Base-by-base conservation (phyloP, 768 basidiomycete species). In the Mycena sanguinolenta region DNA sequence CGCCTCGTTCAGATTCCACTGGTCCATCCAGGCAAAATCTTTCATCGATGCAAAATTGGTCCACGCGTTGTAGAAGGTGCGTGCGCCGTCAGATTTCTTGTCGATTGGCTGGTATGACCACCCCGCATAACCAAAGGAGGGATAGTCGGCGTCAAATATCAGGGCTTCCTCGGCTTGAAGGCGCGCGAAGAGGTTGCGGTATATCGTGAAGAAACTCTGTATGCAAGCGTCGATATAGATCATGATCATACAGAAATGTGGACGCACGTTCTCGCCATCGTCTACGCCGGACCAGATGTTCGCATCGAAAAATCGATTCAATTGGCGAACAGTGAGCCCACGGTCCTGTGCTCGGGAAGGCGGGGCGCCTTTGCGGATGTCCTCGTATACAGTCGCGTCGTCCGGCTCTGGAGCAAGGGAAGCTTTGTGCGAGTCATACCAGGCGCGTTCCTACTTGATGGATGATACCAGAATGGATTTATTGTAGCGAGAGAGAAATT, bases 381-480 rank as follows among this genome's bases (percentile, higher is more conserved):
- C 93, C 70, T 98, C 92, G 75, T 95, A 94, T 19, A 97, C 91
- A 3, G 86, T 88, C 52, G 92, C 90, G 52, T 93, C 94, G 78
- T 97, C 97, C 49, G 95, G 89, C 75, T 94, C 93, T 3, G 93
- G 93, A 21, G 85, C 83, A 9, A 96, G 85, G 28, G 93, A 92
- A 32, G 92, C 90, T 67, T 92, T 91, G 79, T 99, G 97, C 6
- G 91, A 91, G 80, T 99, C 98, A 80, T 99, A 99, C 95, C 96
- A 99, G 52, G 98, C 96, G 74, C 98, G 87, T 86, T 99, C 97
- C 94, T 97, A 89, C 84, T 88, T 85, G 79, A 65, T 65, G 60
- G 65, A 71, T 78, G 13, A 39, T 14, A 39, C 6, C 39, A 39
- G 39, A 55, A 76, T 69, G 59, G 68, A 49, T 44, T 28, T 63